Evolutionary conservation across 352 stramenopile species (phyloP), one percentile per base, ranked within the genome.

Genomic region (Ophiocytium majus): DNA sequence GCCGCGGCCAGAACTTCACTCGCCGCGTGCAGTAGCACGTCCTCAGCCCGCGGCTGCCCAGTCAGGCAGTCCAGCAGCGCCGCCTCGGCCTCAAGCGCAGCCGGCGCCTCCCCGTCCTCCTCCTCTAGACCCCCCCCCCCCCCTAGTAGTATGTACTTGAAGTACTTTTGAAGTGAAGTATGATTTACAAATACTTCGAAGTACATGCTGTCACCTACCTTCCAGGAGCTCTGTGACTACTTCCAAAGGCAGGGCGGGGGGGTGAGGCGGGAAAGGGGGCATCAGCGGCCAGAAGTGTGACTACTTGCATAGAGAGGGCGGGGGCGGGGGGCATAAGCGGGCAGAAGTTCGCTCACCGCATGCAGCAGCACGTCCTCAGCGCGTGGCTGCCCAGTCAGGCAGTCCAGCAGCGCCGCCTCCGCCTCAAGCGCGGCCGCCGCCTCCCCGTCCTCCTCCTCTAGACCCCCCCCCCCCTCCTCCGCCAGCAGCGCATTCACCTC

Each of bases 301-400:
- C n/a, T n/a, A n/a, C n/a, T n/a, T n/a, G n/a, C n/a, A n/a, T n/a
- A n/a, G n/a, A n/a, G n/a, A n/a, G n/a, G n/a, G n/a, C n/a, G n/a
- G n/a, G n/a, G n/a, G n/a, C n/a, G n/a, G n/a, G n/a, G n/a, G n/a
- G n/a, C n/a, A n/a, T n/a, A n/a, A n/a, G n/a, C n/a, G n/a, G n/a
- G n/a, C n/a, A n/a, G n/a, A n/a, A n/a, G n/a, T n/a, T n/a, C n/a
- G n/a, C 66, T 78, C 35, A 78, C 91, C 10, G 94, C 93, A 57
- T 94, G 95, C 64, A 97, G 86, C 74, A 98, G 89, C 76, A 95
- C 84, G 83, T 98, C 94, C 35, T 96, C 88, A 0, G 93, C 89
- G 63, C 90, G 76, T 17, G 94, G 94, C 23, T 92, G 87, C 28
- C 92, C 93, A 0, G 93, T 96, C 85, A 97, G 95, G 19, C 92